Evolutionary conservation across 345 rosid species (phyloP), one percentile per base, ranked within the genome.

Genomic region (Brassica juncea): DNA sequence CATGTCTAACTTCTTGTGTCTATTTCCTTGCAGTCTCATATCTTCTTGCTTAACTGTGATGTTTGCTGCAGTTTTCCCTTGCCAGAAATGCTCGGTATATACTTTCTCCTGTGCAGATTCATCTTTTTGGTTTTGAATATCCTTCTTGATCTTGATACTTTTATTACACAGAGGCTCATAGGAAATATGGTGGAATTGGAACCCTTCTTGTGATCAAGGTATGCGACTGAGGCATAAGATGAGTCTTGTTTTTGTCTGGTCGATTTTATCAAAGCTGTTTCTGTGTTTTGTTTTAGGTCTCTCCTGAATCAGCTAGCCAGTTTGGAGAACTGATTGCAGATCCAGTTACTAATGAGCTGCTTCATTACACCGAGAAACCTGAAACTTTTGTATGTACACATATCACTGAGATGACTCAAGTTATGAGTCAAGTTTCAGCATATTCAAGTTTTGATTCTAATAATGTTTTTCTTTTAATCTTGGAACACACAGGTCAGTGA

Each of bases 321-420:
- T 94, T 94, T 80, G 98, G 98, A 35, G 98, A 94, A 86, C 82
- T 94, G 83, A 89, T 94, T 14, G 93, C 98, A 66, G 98, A 94
- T 85, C 93, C 97, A 49, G 82, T 64, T 76, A 94, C 93, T 85
- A 88, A 94, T 37, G 98, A 94, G 76, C 77, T 94, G 82, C 85
- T 94, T 87, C 98, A 94, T 84, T 94, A 94, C 83, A 91, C 94
- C 0, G 98, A 94, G 84, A 94, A 92, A 84, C 98, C 98, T 9
- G 97, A 94, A 83, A 94, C 98, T 27, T 94, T 94, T 81, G 98
- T 94, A 88, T 35, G 98, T 90, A 84, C 11, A 85, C 11, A 93
- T 84, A 54, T 66, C 57, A 72, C 76, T 65, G 63, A 30, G 31
- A 39, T 71, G 2, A 61, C 55, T 67, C 31, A 4, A n/a, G 47